These are phyloP conservation scores for Solanum pinnatisectum DNA, from an alignment of 257 asterid genomes.

Conservation along the genomic window DNA sequence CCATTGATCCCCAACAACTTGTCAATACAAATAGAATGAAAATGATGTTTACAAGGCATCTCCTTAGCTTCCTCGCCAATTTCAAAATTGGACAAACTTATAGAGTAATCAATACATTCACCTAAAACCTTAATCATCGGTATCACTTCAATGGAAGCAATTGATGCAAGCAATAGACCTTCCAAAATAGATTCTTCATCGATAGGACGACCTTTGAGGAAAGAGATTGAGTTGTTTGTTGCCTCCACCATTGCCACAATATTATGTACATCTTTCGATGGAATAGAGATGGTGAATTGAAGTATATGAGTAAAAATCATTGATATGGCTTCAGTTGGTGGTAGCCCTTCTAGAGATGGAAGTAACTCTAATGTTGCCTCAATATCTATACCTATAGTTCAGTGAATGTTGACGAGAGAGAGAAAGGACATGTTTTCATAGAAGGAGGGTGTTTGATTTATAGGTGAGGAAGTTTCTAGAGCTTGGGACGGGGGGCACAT, in stretches of 20 bases:
- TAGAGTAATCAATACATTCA: neutral
- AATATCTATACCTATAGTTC: neutral
- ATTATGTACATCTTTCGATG: neutral
- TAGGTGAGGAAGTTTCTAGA: neutral
- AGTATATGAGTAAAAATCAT: neutral
- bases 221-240: neutral
- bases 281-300: neutral
- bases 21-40: neutral
- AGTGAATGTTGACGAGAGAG: neutral
- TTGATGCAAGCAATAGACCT: neutral
- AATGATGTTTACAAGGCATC: neutral
- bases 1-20: neutral
- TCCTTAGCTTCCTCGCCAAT: neutral
- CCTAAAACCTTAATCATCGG: neutral
- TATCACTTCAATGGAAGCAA: neutral
- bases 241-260: neutral
- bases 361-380: neutral
- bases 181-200: neutral
- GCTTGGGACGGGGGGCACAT: neutral
- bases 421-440: neutral
- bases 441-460: neutral
- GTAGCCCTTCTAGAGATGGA: neutral
- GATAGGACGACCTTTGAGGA: neutral
- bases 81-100: neutral
- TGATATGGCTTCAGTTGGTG: neutral